Evolutionary conservation across 805 yeast genomes (phyloP).

Genomic region (Komagataella mondaviorum): DNA sequence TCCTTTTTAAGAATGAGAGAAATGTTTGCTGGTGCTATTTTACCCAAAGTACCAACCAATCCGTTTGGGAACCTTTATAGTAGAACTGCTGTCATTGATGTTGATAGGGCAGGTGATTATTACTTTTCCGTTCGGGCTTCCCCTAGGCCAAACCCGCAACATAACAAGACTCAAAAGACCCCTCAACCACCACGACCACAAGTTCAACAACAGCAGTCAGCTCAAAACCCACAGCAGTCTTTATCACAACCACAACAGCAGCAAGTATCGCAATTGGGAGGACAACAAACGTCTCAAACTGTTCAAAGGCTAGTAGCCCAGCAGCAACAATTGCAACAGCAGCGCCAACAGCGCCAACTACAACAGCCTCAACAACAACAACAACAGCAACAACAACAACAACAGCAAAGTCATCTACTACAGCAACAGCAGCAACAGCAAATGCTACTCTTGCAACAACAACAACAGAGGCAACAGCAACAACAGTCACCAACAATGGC

Average conservation of each 20-base stretch:
- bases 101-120: constrained; percentile 60
- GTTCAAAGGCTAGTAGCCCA: constrained; percentile 1
- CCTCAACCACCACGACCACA: constrained; percentile 13
- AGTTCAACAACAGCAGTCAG: constrained; percentile 4
- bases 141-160: constrained; percentile 18
- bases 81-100: constrained; percentile 63
- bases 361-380: not conserved
- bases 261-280: constrained; percentile 1
- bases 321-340: constrained; percentile 6
- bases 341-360: constrained; percentile 10
- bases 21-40: constrained; percentile 79
- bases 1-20: constrained; percentile 81
- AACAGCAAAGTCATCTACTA: constrained; percentile 5
- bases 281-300: not conserved
- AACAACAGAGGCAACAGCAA: constrained; percentile 1
- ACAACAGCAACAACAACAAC: constrained; percentile 1
- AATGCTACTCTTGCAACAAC: constrained; percentile 1
- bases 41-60: constrained; percentile 44
- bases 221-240: not conserved
- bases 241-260: constrained; percentile 6
- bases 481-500: not conserved
- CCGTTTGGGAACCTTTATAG: constrained; percentile 69
- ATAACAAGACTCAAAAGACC: not conserved
- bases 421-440: constrained; percentile 6
- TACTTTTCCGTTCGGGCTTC: constrained; percentile 37